phyloP scores from a whole-genome alignment of 768 basidiomycete genomes.

The Russula compacta region DNA sequence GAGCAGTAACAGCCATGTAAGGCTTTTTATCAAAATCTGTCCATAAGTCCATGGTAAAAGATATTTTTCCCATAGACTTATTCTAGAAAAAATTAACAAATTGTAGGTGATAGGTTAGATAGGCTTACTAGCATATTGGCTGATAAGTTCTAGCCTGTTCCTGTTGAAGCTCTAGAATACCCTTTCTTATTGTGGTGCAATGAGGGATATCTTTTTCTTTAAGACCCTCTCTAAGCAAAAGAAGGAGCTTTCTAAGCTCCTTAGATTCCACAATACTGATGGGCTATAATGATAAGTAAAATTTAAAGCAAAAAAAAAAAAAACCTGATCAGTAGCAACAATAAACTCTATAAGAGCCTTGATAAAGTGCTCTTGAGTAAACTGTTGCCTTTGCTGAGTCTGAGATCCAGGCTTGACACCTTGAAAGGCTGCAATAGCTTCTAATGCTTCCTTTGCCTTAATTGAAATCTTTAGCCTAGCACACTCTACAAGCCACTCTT shows the following conservation, averaged over 20 bases:
- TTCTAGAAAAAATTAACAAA: neutral
- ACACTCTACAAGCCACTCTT: too few relatives aligned
- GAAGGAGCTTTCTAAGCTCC: neutral
- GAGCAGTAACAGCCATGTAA: neutral
- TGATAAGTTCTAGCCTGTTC: neutral
- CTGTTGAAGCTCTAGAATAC: neutral
- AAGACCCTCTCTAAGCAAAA: neutral
- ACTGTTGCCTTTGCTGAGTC: neutral
- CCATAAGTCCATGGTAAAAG: neutral
- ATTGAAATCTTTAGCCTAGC: too few relatives aligned
- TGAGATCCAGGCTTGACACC: too few relatives aligned
- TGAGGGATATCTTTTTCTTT: neutral
- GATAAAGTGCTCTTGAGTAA: neutral
- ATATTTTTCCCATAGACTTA: neutral
- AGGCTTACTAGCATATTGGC: neutral
- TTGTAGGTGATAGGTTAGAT: neutral
- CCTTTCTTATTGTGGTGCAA: neutral
- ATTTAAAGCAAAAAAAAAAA: neutral
- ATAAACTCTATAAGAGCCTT: neutral
- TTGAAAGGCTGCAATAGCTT: too few relatives aligned
- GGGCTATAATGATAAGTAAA: neutral
- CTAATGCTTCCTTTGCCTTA: too few relatives aligned
- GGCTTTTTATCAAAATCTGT: neutral
- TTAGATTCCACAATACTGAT: neutral
- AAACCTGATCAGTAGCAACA: neutral